phyloP scores from a whole-genome alignment of 2,329 filamentous ascomycete species.

The Fusarium sp. region DNA sequence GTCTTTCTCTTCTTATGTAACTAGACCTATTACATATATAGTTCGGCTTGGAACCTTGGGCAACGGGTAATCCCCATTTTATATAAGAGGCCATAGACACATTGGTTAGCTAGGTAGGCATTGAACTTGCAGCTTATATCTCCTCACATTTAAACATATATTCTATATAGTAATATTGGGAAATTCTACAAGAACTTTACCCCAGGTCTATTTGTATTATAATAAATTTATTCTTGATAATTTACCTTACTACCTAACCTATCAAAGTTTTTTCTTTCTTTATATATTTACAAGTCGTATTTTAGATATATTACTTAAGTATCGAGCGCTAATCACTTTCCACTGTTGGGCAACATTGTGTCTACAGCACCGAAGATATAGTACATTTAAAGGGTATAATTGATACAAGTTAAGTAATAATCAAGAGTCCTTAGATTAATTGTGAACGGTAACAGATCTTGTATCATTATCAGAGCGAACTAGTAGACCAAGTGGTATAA shows the following conservation, averaged over 20 bases:
- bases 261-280: too few species aligned
- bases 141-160: too few species aligned
- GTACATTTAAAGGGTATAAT: neutral
- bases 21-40: neutral
- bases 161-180: neutral
- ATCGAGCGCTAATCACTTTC: too few species aligned
- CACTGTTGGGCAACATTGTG: too few species aligned
- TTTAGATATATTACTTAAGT: too few species aligned
- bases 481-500: neutral
- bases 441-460: neutral
- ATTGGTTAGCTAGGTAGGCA: neutral
- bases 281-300: too few species aligned
- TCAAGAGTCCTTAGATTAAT: neutral
- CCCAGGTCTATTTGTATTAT: neutral
- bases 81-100: neutral
- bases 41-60: neutral
- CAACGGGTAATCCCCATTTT: neutral
- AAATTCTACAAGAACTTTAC: neutral
- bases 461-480: neutral
- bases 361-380: neutral
- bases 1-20: neutral
- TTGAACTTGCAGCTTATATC: neutral
- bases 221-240: too few species aligned
- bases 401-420: neutral
- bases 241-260: neutral